Evolutionary conservation across 352 stramenopile genomes (phyloP), one percentile per base, ranked within the genome.

Genomic region (Pilasporangium apinafurcum): DNA sequence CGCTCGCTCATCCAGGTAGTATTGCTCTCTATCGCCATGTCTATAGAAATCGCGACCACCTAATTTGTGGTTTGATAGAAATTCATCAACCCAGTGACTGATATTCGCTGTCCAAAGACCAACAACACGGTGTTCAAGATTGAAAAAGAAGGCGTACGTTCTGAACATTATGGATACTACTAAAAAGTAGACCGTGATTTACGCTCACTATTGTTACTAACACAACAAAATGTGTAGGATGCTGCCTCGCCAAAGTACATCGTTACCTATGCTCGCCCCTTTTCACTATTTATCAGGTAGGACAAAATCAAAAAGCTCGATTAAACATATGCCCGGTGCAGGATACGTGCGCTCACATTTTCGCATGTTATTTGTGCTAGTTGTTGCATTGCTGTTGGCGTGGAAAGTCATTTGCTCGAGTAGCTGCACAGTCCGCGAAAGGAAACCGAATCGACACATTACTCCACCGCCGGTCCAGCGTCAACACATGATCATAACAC

Each of bases 201-300:
- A 25, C 2, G 38, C 6, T 38, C 9, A 20, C 18, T 27, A n/a
- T 21, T 16, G 6, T 21, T 17, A 24, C 1, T 39, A 17, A 8
- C 34, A 39, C 34, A 8, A 36, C 13, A 38, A 43, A 28, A 28
- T 18, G 10, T 37, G 7, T 42, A 90, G 78, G 78, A 90, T 13
- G 55, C 53, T 12, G 68, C 69, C 5, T 69, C 59, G 18, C 70
- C 84, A 38, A 91, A 91, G 59, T 86, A 81, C 45, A 77, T 91
- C 32, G 63, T 91, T 46, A 80, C 71, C 9, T 91, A 91, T 56
- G 73, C 70, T 46, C 61, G 62, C 2, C 79, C 79, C 8, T 88
- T 91, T 40, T 87, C 79, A 0, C 72, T 91, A 21, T 87, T 88
- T 51, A 56, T 83, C 48, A 91, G 74, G 77, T 87, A 59, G 5